Evolutionary conservation across 2,329 filamentous ascomycete species (phyloP), one percentile per base, ranked within the genome.

Genomic region (Fusarium burgessii): DNA sequence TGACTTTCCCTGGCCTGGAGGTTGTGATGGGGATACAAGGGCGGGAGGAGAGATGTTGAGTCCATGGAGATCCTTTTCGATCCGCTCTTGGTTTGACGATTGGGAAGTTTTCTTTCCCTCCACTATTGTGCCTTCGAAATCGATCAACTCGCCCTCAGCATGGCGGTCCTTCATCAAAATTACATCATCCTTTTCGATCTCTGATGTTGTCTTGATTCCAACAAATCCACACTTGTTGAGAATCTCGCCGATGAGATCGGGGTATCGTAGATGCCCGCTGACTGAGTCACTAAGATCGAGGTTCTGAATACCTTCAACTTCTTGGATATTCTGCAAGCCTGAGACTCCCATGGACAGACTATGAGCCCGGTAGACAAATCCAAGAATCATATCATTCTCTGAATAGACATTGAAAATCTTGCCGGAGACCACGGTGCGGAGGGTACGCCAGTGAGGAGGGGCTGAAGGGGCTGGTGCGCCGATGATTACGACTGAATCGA

Each of bases 401-500:
- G 93, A 95, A 81, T 92, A 97, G 12, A 95, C 93, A 74, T 98
- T 98, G 74, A 97, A 92, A 11, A 97, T 86, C 62, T 92, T 88
- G 5, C 95, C 94, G 3, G 91, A 89, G 1, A 97, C 94, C 1
- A 95, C 93, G 46, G 88, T 89, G 33, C 93, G 89, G 72, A 97
- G 89, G 40, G 89, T 85, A 46, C 91, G 87, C 95, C 95, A 98
- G 72, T 94, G 89, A 3, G 86, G 85, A 1, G 88, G 81, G 46
- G 91, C 88, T 0, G 91, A 93, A 0, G 95, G 93, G 0, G 92
- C 89, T 0, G 95, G 93, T 0, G 93, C 87, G 5, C 95, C 95
- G 62, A 98, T 92, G 9, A 98, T 81, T 7, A 97, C 91, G 4
- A 93, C 94, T 18, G 90, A 91, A 75, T 98, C 95, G 25, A 98